phyloP scores from a whole-genome alignment of 116 monocot genomes.

The Zostera marina region DNA sequence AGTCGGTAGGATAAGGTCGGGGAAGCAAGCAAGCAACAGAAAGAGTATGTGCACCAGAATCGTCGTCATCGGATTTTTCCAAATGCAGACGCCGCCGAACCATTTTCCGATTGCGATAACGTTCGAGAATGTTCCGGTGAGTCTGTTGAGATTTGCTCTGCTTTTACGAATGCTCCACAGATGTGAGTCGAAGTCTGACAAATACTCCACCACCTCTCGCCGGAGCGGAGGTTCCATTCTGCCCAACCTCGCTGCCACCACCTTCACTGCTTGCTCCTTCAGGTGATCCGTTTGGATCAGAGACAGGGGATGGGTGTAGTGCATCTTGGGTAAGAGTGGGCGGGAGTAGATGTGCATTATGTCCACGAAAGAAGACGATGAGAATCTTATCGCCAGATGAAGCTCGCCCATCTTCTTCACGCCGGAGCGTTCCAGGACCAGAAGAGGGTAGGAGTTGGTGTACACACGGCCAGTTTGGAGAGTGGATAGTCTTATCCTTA shows the following conservation, averaged over 20 bases:
- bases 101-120: slow-evolving; percentile 28
- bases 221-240: slow-evolving; percentile 66
- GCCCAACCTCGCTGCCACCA: slow-evolving; percentile 38
- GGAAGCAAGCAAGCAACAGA: slow-evolving; percentile 19
- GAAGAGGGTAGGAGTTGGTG: slow-evolving; percentile 50
- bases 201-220: slow-evolving; percentile 61
- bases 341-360: slow-evolving; percentile 40
- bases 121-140: slow-evolving; percentile 31
- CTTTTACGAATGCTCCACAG: slow-evolving; percentile 71
- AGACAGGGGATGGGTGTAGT: slow-evolving; percentile 46
- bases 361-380: slow-evolving; percentile 30
- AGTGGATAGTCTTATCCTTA: slow-evolving; percentile 50
- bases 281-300: slow-evolving; percentile 50
- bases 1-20: slow-evolving; percentile 40
- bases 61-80: slow-evolving; percentile 36
- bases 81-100: slow-evolving; percentile 31
- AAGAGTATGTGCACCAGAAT: slow-evolving; percentile 5
- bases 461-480: slow-evolving; percentile 53
- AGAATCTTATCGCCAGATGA: slow-evolving; percentile 62
- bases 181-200: slow-evolving; percentile 56
- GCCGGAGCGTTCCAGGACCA: slow-evolving; percentile 49
- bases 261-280: slow-evolving; percentile 45
- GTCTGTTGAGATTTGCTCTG: slow-evolving; percentile 73
- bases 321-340: slow-evolving; percentile 67
- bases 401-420: slow-evolving; percentile 84